Conservation (phyloP, 805 yeast species). For the Monosporozyma siamensis region DNA sequence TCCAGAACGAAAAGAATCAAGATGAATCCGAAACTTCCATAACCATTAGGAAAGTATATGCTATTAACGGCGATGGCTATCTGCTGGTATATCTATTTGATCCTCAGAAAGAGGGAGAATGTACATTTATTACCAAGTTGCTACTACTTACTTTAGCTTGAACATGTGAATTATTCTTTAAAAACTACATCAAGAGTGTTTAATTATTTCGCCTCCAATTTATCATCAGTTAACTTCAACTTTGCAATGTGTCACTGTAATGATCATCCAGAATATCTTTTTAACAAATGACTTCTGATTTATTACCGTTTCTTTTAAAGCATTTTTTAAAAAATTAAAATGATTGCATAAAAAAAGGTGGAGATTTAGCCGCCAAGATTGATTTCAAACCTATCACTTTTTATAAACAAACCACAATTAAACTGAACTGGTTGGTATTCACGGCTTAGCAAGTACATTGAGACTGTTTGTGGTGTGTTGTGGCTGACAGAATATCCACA, state of each 20-base stretch:
- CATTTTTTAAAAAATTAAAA: no score
- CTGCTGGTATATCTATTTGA: constrained; percentile 63
- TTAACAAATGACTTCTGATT: not conserved
- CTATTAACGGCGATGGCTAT: constrained; percentile 39
- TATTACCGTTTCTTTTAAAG: not conserved
- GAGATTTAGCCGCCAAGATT: not conserved
- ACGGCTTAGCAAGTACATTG: no score
- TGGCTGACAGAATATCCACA: no score
- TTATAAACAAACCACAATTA: no score
- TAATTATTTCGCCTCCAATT: no score
- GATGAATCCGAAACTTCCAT: not conserved
- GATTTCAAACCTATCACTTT: not conserved
- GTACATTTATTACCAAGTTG: constrained; percentile 39
- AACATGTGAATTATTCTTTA: not conserved
- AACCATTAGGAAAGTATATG: not conserved
- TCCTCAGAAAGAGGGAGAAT: constrained; percentile 86
- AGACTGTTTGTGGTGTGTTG: no score
- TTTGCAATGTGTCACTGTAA: no score
- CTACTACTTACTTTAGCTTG: not conserved
- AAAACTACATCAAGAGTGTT: no score
- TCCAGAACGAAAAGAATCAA: not conserved
- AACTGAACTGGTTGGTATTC: no score
- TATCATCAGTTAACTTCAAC: no score
- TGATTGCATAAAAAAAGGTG: no score
- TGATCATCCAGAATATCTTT: no score